Conservation (phyloP, 1,139 yeast species). For the Blastobotrys petasosporus region DNA sequence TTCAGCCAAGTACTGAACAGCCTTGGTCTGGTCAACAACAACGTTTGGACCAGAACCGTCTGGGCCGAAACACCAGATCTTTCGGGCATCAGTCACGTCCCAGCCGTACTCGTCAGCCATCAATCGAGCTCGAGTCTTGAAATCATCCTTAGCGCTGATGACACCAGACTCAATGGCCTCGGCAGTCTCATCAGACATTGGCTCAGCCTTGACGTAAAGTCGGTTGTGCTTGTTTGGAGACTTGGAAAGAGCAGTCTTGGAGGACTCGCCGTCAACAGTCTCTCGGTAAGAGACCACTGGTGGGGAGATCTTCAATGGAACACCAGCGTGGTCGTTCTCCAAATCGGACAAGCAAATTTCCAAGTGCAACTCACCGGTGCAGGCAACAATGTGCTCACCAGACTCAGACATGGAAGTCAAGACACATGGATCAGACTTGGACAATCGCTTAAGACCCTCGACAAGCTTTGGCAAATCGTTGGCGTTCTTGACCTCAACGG, state of each 20-base stretch:
- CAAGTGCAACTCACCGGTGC: slow-evolving; percentile 99
- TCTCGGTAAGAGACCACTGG: slow-evolving; percentile 99
- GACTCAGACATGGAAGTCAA: slow-evolving; percentile 80
- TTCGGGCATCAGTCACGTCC: slow-evolving; percentile 99
- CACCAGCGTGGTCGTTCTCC: slow-evolving; percentile 99
- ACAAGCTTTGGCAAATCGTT: slow-evolving; percentile 98
- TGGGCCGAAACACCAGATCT: slow-evolving; percentile 99
- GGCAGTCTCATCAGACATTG: slow-evolving; percentile 89
- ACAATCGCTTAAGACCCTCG: slow-evolving; percentile 99
- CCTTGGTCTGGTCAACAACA: slow-evolving; percentile 99
- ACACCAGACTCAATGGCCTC: slow-evolving; percentile 89
- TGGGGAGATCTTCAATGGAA: slow-evolving; percentile 95
- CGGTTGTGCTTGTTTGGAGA: slow-evolving; percentile 99
- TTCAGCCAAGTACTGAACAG: slow-evolving; percentile 98
- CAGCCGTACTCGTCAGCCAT: slow-evolving; percentile 99
- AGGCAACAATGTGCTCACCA: slow-evolving; percentile 99
- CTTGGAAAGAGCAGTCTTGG: slow-evolving; percentile 95
- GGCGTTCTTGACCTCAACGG: slow-evolving; percentile 99
- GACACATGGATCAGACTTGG: slow-evolving; percentile 99
- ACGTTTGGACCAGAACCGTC: slow-evolving; percentile 98
- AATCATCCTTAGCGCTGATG: slow-evolving; percentile 93
- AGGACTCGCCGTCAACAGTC: slow-evolving; percentile 90
- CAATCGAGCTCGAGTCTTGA: slow-evolving; percentile 98
- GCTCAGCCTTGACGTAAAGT: slow-evolving; percentile 96
- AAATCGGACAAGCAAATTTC: slow-evolving; percentile 96